Evolutionary conservation across 805 yeast genomes (phyloP).

Genomic region (Brettanomyces custersianus): DNA sequence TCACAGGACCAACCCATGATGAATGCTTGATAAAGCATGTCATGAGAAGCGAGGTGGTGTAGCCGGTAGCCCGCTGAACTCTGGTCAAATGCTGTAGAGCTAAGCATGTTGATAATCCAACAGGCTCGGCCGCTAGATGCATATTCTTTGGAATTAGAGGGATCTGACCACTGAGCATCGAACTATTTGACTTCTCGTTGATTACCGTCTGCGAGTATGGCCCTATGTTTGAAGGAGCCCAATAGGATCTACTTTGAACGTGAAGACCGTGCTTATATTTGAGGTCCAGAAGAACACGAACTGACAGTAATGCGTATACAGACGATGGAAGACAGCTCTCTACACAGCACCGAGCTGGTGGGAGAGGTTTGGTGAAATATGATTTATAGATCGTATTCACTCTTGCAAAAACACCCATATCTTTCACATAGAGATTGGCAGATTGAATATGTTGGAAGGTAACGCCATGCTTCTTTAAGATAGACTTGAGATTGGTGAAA

Average conservation of each 20-base stretch:
- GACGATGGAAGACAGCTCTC: slow-evolving; percentile 41
- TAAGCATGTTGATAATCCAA: slow-evolving; percentile 33
- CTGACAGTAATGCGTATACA: slow-evolving; percentile 47
- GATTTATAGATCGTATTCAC: slow-evolving; percentile 55
- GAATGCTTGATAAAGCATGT: slow-evolving; percentile 46
- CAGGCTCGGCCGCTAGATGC: slow-evolving; percentile 31
- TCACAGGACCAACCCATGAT: slow-evolving; percentile 22
- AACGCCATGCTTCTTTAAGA: slow-evolving; percentile 25
- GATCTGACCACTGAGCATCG: slow-evolving; percentile 81
- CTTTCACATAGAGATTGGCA: slow-evolving; percentile 48
- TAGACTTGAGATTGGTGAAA: slow-evolving; percentile 32
- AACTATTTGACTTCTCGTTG: slow-evolving; percentile 39
- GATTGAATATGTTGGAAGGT: slow-evolving; percentile 43
- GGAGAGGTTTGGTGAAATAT: slow-evolving; percentile 51
- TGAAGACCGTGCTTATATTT: slow-evolving; percentile 61
- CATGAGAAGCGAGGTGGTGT: slow-evolving; percentile 34
- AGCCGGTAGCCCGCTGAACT: slow-evolving; percentile 48
- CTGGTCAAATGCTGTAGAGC: slow-evolving; percentile 69
- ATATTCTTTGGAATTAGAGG: slow-evolving; percentile 71
- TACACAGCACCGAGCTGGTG: slow-evolving; percentile 87
- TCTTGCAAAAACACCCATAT: slow-evolving; percentile 54
- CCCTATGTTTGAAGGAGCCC: slow-evolving; percentile 99
- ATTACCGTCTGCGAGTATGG: slow-evolving; percentile 86
- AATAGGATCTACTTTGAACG: slow-evolving; percentile 85
- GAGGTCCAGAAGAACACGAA: slow-evolving; percentile 33